A percentile compares a stretch with the other conserved stretches of the same genome.
These are phyloP conservation scores for Pseudonectria buxi DNA, from an alignment of 2,329 filamentous ascomycete genomes.

Conservation along the genomic window DNA sequence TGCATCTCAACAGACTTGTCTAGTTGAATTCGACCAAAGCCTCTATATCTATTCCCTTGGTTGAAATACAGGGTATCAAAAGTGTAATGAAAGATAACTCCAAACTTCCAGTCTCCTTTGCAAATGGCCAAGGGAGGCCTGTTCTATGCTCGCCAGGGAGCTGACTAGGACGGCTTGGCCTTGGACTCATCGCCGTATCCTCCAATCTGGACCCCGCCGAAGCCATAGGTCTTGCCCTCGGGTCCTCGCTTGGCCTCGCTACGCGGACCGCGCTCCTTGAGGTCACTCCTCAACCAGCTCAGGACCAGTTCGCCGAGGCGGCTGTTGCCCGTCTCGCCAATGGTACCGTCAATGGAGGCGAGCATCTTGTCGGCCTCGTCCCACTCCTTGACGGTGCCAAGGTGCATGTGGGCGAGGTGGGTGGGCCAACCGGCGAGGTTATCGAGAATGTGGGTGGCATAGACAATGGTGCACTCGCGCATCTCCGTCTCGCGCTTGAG, in stretches of 20 bases:
- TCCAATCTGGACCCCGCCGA: conserved; percentile 44
- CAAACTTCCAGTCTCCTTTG: no score
- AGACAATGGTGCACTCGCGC: conserved; percentile 84
- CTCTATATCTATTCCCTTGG: conserved; percentile 19
- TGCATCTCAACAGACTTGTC: conserved; percentile 12
- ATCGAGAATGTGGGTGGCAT: conserved; percentile 95
- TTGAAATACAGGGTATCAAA: conserved; percentile 32
- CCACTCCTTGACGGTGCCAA: conserved; percentile 83
- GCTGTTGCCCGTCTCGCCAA: conserved; percentile 59
- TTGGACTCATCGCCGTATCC: conserved; percentile 52
- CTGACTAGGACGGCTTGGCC: conserved; percentile 22
- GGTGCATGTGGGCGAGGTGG: conserved; percentile 90
- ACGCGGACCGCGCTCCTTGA: conserved; percentile 71
- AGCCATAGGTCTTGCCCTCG: conserved; percentile 59
- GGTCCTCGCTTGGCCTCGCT: conserved; percentile 47
- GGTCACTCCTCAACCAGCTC: conserved; percentile 76
- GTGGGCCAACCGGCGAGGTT: conserved; percentile 93
- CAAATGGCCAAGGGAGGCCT: no score
- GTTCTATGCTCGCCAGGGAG: no score
- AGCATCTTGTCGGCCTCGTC: conserved; percentile 67
- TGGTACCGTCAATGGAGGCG: conserved; percentile 36
- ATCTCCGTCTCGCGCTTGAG: conserved; percentile 79
- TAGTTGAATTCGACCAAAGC: conserved; percentile 24
- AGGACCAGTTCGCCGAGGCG: conserved; percentile 81
- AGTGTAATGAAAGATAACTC: conserved; percentile 3